These are phyloP conservation scores for Trypanosoma melophagium DNA, from an alignment of 208 protist genomes.

Conservation along the genomic window DNA sequence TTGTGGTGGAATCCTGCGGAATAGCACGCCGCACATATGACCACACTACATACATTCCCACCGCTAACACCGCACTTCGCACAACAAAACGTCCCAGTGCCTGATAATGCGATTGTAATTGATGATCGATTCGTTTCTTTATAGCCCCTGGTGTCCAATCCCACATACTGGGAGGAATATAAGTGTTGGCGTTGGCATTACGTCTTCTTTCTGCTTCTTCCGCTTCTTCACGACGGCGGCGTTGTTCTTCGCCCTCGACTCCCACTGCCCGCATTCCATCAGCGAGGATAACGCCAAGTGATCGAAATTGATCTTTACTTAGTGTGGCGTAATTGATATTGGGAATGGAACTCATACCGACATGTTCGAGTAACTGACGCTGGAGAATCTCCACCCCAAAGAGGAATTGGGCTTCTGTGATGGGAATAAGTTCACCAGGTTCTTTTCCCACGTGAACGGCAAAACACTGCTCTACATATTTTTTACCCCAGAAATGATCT, in stretches of 20 bases:
- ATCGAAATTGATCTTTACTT: slow-evolving; percentile 81
- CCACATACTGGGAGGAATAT: slow-evolving; percentile 70
- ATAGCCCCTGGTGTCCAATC: slow-evolving; percentile 78
- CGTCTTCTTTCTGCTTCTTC: slow-evolving; percentile 30
- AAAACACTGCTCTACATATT: slow-evolving; percentile 86
- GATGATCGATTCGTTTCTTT: slow-evolving; percentile 59
- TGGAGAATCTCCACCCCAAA: slow-evolving; percentile 78
- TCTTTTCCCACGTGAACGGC: slow-evolving; percentile 78
- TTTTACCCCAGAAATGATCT: slow-evolving; percentile 61
- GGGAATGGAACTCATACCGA: slow-evolving; percentile 18
- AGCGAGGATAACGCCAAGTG: slow-evolving; percentile 62
- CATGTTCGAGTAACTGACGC: slow-evolving; percentile 50
- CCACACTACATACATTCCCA: slow-evolving; percentile 51
- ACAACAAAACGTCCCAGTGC: slow-evolving; percentile 65
- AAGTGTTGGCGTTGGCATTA: slow-evolving; percentile 12
- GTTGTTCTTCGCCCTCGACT: slow-evolving; percentile 63
- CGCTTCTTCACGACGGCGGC: slow-evolving; percentile 31
- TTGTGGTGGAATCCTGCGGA: neutral
- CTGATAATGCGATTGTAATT: slow-evolving; percentile 55
- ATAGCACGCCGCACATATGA: slow-evolving; percentile 19
- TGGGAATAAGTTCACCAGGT: slow-evolving; percentile 70
- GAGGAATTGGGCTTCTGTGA: slow-evolving; percentile 79
- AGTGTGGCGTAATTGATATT: slow-evolving; percentile 72
- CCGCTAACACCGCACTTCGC: slow-evolving; percentile 46
- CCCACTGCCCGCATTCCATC: slow-evolving; percentile 67